Conservation (phyloP, 495 filamentous ascomycete genomes). For the Xylaria flabelliformis region DNA sequence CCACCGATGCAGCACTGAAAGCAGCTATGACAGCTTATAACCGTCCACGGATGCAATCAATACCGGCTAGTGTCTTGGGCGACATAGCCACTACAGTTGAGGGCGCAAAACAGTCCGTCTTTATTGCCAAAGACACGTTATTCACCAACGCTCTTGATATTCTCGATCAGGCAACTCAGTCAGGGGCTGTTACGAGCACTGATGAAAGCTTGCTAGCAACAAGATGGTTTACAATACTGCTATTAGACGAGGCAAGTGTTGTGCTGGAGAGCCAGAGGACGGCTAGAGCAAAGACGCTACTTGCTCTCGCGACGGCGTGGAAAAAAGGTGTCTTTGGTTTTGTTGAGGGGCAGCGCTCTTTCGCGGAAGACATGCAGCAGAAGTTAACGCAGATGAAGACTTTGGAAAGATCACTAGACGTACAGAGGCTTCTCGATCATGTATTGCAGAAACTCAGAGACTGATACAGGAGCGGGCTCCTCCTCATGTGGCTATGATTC, state of each 20-base stretch:
- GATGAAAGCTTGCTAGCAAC: conserved; percentile 32
- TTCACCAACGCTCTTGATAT: conserved; percentile 31
- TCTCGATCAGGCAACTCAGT: conserved; percentile 29
- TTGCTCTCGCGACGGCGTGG: conserved; percentile 39
- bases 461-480: conserved; percentile 1
- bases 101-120: conserved; percentile 32
- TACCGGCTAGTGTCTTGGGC: conserved; percentile 41
- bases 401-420: conserved; percentile 52
- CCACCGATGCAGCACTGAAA: conserved; percentile 50
- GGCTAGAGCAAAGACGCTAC: conserved; percentile 46
- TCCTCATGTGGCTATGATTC: not conserved
- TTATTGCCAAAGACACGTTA: conserved; percentile 35
- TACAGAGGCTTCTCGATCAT: conserved; percentile 44
- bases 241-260: conserved; percentile 41
- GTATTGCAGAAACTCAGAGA: conserved; percentile 21
- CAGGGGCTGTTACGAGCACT: conserved; percentile 5
- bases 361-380: conserved; percentile 29
- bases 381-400: conserved; percentile 39
- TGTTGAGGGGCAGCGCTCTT: conserved; percentile 23
- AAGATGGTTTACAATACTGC: conserved; percentile 49
- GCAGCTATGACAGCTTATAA: conserved; percentile 51
- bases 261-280: conserved; percentile 50
- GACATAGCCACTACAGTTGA: conserved; percentile 39
- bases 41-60: conserved; percentile 42
- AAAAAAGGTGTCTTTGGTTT: conserved; percentile 40